These are phyloP conservation scores for Mortierella sp. DNA, from an alignment of 371 early-diverging fungal species.

Conservation along the genomic window DNA sequence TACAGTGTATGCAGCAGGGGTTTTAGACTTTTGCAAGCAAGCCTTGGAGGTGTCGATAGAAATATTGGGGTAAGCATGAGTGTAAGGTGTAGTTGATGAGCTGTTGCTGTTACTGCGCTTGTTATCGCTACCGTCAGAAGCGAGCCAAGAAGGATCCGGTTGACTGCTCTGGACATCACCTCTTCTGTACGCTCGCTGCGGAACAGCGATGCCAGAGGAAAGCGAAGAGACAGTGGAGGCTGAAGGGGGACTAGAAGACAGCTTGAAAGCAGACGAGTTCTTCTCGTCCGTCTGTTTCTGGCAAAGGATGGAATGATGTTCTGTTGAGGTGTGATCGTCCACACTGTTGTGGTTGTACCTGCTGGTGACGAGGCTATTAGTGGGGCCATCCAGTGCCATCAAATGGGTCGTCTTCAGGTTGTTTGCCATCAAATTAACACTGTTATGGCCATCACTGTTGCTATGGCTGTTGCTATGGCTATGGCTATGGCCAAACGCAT, in stretches of 20 bases:
- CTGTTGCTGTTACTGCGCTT: background rate
- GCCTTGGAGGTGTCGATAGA: conserved; percentile 48
- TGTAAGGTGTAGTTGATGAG: conserved; percentile 6
- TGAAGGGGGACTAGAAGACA: too few relatives aligned
- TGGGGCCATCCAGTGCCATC: background rate
- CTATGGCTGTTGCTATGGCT: conserved; percentile 22
- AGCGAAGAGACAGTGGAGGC: conserved; percentile 8
- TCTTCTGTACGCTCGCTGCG: conserved; percentile 21
- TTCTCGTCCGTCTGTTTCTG: background rate
- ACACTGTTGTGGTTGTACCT: background rate
- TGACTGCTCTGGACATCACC: conserved; percentile 6
- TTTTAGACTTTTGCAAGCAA: conserved; percentile 17
- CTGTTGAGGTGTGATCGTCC: background rate
- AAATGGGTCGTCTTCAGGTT: conserved; percentile 18
- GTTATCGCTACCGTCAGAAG: conserved; percentile 14
- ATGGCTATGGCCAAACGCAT: conserved; percentile 21
- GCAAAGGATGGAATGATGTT: background rate
- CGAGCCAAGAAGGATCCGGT: conserved; percentile 5
- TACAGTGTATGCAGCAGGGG: background rate
- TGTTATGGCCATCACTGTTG: conserved; percentile 37
- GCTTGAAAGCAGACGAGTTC: too few relatives aligned
- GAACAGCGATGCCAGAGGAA: conserved; percentile 16
- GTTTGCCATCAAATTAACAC: conserved; percentile 33
- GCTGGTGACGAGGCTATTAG: background rate
- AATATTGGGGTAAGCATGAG: conserved; percentile 36